Conservation (phyloP, 176 grass and related monocot species). For the Ananas comosus region DNA sequence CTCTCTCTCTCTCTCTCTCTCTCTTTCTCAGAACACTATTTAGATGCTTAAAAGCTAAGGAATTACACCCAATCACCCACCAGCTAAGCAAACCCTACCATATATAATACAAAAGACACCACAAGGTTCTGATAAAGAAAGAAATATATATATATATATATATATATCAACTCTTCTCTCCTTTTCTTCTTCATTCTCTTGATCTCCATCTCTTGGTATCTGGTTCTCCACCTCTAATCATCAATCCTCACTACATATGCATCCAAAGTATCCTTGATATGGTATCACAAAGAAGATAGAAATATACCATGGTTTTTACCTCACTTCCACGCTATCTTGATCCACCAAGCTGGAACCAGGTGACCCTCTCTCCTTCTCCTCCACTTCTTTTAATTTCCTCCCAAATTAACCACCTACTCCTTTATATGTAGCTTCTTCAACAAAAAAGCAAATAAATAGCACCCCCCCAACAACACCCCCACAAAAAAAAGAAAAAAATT, state of each 20-base stretch:
- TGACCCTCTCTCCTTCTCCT: slow-evolving; percentile 19
- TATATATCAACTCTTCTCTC: slow-evolving; percentile 37
- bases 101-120: slow-evolving; percentile 4
- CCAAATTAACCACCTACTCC: slow-evolving; percentile 1
- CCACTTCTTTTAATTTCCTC: slow-evolving; percentile 12
- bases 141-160: slow-evolving; percentile 22
- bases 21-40: not conserved
- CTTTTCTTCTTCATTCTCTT: slow-evolving; percentile 34
- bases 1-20: slow-evolving; percentile 4
- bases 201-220: not conserved
- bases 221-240: slow-evolving; percentile 13
- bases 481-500: slow-evolving; percentile 42
- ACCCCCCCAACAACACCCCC: not conserved
- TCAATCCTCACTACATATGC: slow-evolving; percentile 25
- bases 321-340: slow-evolving; percentile 86
- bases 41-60: slow-evolving; percentile 34
- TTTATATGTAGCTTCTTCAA: slow-evolving; percentile 35
- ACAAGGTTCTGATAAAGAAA: slow-evolving; percentile 3
- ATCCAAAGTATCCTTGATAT: slow-evolving; percentile 26
- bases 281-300: slow-evolving; percentile 46
- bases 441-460: slow-evolving; percentile 47
- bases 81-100: not conserved
- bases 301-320: slow-evolving; percentile 88
- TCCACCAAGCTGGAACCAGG: slow-evolving; percentile 94
- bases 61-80: slow-evolving; percentile 5